Base-by-base conservation (phyloP, 1,284 basidiomycete species). In the Ustilago crameri region DNA sequence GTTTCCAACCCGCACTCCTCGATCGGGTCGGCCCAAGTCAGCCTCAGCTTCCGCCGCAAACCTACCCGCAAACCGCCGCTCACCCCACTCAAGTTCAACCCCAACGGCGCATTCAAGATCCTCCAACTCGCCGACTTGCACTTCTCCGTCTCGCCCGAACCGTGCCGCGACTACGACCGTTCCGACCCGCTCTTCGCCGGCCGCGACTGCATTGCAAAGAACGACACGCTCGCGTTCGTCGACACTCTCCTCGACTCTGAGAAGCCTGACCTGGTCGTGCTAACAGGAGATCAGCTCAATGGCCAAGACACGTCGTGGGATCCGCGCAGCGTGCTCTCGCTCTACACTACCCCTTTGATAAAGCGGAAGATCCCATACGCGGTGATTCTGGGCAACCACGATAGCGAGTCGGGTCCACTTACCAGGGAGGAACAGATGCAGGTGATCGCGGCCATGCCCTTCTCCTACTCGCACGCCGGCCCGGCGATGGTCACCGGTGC, bases 381-480 rank as follows among this genome's bases (percentile, higher is more conserved):
- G 3, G 91, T 90, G 0, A 88, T 97, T 5, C 92, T 96, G 81
- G 82, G 95, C 2, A 97, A 98, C 78, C 95, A 97, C 61, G 81
- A 82, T 48, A 61, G 69, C 27, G 76, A 83, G 43, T 44, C 63
- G 3, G 78, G 78, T 10, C 30, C 57, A 17, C 41, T 80, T 4
- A 72, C 65, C 7, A 62, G 83, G 9, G 51, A 57, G 0, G 79
- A 79, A 83, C 90, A 95, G 80, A 84, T 95, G 76, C 85, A 86
- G 69, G 87, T 95, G 86, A 55, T 78, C 26, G 88, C 90, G 78
- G 87, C 86, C 2, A 85, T 97, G 72, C 95, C 95, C 0, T 96
- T 94, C 80, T 93, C 90, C 55, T 85, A 96, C 8, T 89, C 91
- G 8, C 86, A 91, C 72, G 83, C 86, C 2, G 95, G 95, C 0